Evolutionary conservation across 2,329 filamentous ascomycete genomes (phyloP), one percentile per base, ranked within the genome.

Genomic region (Hypoxylon sp.): DNA sequence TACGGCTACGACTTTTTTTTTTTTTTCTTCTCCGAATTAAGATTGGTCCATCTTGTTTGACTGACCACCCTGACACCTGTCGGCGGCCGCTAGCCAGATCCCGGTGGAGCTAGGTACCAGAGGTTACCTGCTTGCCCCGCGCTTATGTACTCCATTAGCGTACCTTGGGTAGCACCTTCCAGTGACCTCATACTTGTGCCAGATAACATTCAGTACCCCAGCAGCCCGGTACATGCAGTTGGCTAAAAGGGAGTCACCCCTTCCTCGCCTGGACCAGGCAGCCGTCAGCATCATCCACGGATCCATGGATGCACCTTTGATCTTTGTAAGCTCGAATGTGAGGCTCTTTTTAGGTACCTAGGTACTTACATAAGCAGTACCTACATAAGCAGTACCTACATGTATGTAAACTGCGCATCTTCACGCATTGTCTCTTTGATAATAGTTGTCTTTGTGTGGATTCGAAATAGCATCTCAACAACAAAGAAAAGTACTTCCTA

Each of bases 51-150:
- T 31, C 40, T 25, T 42, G 20, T 25, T 63, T 51, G 27, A 40
- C 17, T 62, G 46, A 51, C 59, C 53, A 44, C 17, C 31, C 13
- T 62, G 53, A 50, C 64, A 67, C 51, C 64, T 67, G 64, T 37
- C 20, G n/a, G 49, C 64, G 50, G 60, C 60, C 44, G 64, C 27
- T 54, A 4, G 5, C 13, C 13, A 59, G 54, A 37, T 67, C 30
- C 22, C 13, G 25, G 53, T 67, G 59, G 58, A 50, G 48, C 40
- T 13, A 57, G 20, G 50, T 59, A 55, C 30, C 13, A 44, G 22
- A 44, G 42, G 27, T 27, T 68, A 57, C 55, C 59, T 63, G 31
- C 30, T 37, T 67, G 64, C 64, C 64, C 59, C 59, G 64, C 64
- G 59, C 49, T 60, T 49, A 49, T 42, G 46, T 66, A 55, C 49